These are phyloP conservation scores for Chlamydomonas eustigma DNA, from an alignment of 139 green algal genomes.

Conservation along the genomic window DNA sequence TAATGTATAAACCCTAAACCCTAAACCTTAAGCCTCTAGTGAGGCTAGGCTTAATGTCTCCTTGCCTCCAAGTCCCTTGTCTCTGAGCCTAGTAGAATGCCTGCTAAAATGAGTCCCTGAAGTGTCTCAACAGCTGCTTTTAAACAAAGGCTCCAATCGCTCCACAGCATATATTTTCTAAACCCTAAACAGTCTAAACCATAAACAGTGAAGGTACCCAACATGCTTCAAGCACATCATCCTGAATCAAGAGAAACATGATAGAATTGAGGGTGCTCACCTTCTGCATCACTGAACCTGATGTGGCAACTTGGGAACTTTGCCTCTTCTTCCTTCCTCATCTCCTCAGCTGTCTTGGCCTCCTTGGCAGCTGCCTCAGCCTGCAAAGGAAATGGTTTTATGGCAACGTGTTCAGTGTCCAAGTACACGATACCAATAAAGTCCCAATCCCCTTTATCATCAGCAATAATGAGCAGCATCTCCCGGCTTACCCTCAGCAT, in stretches of 20 bases:
- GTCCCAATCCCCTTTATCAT: no score
- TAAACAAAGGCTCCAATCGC: no score
- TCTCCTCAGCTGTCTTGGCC: slow-evolving; percentile 1
- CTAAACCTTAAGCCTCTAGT: no score
- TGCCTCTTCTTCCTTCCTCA: background rate
- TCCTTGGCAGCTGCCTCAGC: background rate
- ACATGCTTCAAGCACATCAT: background rate
- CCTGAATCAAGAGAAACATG: background rate
- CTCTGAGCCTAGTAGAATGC: no score
- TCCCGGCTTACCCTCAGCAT: slow-evolving; percentile 4
- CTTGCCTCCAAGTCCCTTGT: no score
- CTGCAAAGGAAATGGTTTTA: background rate
- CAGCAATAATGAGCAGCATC: no score
- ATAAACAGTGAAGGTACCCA: background rate
- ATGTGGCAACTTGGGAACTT: slow-evolving; percentile 7
- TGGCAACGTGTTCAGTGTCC: background rate
- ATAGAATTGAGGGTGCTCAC: background rate
- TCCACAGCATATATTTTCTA: background rate
- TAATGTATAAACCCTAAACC: no score
- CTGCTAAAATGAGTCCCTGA: no score
- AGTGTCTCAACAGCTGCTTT: no score
- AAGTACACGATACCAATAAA: no score
- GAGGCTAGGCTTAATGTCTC: no score
- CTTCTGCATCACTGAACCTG: slow-evolving; percentile 2
- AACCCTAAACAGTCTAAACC: background rate